Conservation (phyloP, 352 stramenopile genomes). For the Chrysophaeum taylorii region DNA sequence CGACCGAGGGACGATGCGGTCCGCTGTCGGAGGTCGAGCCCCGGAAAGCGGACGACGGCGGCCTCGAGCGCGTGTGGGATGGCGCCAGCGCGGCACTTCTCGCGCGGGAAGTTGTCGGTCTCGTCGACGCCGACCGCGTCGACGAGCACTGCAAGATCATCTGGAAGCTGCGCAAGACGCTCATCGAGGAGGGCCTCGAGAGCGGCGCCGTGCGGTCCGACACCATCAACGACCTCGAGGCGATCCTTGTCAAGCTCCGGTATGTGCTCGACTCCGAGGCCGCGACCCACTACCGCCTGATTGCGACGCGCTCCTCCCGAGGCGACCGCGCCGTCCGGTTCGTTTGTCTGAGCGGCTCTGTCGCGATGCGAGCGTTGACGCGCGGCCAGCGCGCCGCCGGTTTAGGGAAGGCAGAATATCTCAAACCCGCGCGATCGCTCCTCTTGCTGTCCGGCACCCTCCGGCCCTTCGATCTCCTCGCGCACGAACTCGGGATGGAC, state of each 20-base stretch:
- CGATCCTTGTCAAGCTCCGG: slow-evolving; percentile 10
- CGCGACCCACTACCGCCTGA: neutral
- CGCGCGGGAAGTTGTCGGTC: neutral
- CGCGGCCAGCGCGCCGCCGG: slow-evolving; percentile 10
- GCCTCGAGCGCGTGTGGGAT: neutral
- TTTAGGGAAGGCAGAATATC: neutral
- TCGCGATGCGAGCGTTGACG: neutral
- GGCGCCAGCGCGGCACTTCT: neutral
- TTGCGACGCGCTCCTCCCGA: neutral
- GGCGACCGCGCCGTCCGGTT: neutral
- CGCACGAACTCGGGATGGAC: neutral
- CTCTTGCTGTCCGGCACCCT: slow-evolving; percentile 6
- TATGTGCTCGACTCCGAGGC: neutral
- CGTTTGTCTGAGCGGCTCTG: neutral
- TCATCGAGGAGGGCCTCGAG: slow-evolving; percentile 15
- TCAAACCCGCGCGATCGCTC: neutral
- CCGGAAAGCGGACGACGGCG: neutral
- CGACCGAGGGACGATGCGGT: no score
- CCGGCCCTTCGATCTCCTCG: slow-evolving; percentile 7
- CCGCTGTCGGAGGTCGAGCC: neutral
- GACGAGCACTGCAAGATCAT: slow-evolving; percentile 13
- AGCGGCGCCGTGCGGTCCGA: slow-evolving; percentile 7
- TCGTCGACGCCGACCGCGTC: slow-evolving; percentile 1
- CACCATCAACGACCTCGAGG: slow-evolving; percentile 15
- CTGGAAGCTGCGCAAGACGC: slow-evolving; percentile 4